Conservation (phyloP, 1,284 basidiomycete genomes). For the Chalciporus sp. region DNA sequence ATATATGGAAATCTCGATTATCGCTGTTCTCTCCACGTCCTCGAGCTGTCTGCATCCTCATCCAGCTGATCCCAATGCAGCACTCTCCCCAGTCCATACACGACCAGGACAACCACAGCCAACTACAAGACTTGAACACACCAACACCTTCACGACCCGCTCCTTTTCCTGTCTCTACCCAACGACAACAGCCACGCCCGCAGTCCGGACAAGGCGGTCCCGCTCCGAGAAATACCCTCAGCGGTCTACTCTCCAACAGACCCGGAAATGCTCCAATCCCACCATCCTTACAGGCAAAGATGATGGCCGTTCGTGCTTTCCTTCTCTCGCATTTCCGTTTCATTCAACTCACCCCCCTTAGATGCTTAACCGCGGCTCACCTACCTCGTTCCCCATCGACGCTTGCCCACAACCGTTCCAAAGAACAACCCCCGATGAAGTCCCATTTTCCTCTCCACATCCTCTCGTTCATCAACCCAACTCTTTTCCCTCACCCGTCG, state of each 20-base stretch:
- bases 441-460: slow-evolving; percentile 11
- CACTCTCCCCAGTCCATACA: slow-evolving; percentile 10
- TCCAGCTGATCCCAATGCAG: slow-evolving; percentile 22
- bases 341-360: slow-evolving; percentile 28
- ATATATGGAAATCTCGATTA: slow-evolving; percentile 41
- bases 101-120: slow-evolving; percentile 13
- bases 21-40: slow-evolving; percentile 21
- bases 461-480: slow-evolving; percentile 26
- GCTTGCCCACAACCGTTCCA: slow-evolving; percentile 43
- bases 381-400: slow-evolving; percentile 37
- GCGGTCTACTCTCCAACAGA: slow-evolving; percentile 43
- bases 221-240: slow-evolving; percentile 37
- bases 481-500: slow-evolving; percentile 34
- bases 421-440: slow-evolving; percentile 38
- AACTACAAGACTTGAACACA: background rate
- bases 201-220: slow-evolving; percentile 18
- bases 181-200: slow-evolving; percentile 17
- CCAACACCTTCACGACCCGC: background rate
- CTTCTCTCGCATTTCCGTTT: background rate
- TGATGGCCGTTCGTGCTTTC: slow-evolving; percentile 71
- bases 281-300: slow-evolving; percentile 89
- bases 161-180: background rate
- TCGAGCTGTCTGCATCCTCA: slow-evolving; percentile 2
- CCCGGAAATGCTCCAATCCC: slow-evolving; percentile 71
- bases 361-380: slow-evolving; percentile 55